Evolutionary conservation across 1,139 yeast species (phyloP), one percentile per base, ranked within the genome.

Genomic region (Lizanozyma gosingica): DNA sequence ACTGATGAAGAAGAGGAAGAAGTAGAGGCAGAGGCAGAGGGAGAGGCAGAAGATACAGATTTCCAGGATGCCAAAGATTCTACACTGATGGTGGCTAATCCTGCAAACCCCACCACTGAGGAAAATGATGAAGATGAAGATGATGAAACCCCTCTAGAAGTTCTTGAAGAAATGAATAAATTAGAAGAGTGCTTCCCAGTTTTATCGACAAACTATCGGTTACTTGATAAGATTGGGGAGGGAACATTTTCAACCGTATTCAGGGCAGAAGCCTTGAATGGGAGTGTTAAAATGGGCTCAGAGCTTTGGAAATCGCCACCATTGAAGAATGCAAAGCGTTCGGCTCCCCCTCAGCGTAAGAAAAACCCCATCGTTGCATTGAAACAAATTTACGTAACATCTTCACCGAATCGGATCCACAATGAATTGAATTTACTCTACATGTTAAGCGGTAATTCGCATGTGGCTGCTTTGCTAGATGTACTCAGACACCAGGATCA

Each of bases 231-330:
- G 56, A 85, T 90, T 48, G 99, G 98, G 11, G 97, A 90, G 57
- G 97, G 97, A 18, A 88, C 97, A 0, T 88, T 88, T 54, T 84
- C 95, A 17, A 78, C 88, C 1, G 96, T 92, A 3, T 92, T 87
- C 67, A 83, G 83, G 55, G 96, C 97, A 0, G 80, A 80, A 45
- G 95, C 90, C 42, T 56, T 80, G 39, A 65, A 65, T 43, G 76
- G 75, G 1, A 52, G 63, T 14, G 60, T 61, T 39, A 64, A 53
- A 47, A 54, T 62, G 43, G 68, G 65, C 15, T 59, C 63, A 34
- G 76, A 60, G 45, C 57, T 62, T 36, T 71, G 76, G 76, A 66
- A 62, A 46, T 65, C 73, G 1, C 76, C 76, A 3, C 74, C 74
- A 3, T 56, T 69, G 37, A 64, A 64, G 40, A 59, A 18, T 33